Evolutionary conservation across 805 yeast species (phyloP), one percentile per base, ranked within the genome.

Genomic region (Sugiyamaella valdiviana): DNA sequence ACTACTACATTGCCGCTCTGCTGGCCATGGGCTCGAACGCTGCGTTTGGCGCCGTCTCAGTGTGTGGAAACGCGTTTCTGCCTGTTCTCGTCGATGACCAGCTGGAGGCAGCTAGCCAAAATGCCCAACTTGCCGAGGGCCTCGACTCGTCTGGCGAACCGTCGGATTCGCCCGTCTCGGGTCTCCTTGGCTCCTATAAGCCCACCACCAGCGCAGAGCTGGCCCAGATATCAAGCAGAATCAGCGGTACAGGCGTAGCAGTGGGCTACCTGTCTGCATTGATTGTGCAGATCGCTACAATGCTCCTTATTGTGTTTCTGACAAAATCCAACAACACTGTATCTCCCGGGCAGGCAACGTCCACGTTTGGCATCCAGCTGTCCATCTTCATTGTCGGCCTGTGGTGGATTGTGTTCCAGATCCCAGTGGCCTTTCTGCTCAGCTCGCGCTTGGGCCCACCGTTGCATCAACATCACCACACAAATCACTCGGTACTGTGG

Each of bases 391-490:
- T 79, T 24, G 85, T 85, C 15, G 93, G 93, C 1, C 21, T 76
- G 1, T 85, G 93, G 91, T 85, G 95, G 95, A 61, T 82, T 5
- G 49, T 77, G 2, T 84, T 83, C 70, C 88, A 83, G 57, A 45
- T 80, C 3, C 91, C 91, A 2, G 71, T 84, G 32, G 60, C 67
- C 1, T 56, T 71, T 51, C 64, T 77, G 38, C 63, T 85, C 48
- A 69, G 71, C 39, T 58, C 78, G 3, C 63, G 78, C 12, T 71
- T 73, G 0, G 74, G 74, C 0, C 70, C 69, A 17, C 63, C 64
- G 7, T 53, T 71, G 16, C 63, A 56, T 23, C 49, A 42, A 47
- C 37, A 46, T 19, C 49, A 55, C n/a, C 39, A 15, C 45, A 22
- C 36, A 10, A 21, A 22, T 38, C 36, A 15, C 39, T 22, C 22